A percentile compares a stretch with the other conserved stretches of the same genome.
These are phyloP conservation scores for Colletotrichum siamense DNA, from an alignment of 2,329 filamentous ascomycete species.

Conservation along the genomic window DNA sequence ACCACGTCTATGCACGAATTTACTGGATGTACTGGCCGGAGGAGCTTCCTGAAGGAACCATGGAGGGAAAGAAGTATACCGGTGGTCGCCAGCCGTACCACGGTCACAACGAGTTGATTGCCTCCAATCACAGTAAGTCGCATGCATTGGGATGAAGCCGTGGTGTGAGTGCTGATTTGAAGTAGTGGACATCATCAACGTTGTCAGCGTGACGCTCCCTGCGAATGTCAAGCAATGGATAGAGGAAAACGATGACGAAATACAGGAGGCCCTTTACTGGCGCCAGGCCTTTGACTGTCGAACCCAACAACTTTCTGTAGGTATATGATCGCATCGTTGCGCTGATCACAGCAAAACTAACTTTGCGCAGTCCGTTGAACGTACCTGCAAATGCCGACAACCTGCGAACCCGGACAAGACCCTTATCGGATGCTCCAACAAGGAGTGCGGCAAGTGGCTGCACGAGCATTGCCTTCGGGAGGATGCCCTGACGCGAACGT, in stretches of 20 bases:
- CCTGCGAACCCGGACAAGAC: conserved; percentile 68
- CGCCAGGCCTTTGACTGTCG: conserved; percentile 66
- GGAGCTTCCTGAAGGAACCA: conserved; percentile 64
- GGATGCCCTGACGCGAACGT: conserved; percentile 56
- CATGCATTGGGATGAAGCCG: not conserved
- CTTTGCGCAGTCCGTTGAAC: conserved; percentile 52
- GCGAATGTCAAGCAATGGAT: conserved; percentile 72
- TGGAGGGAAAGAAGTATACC: conserved; percentile 54
- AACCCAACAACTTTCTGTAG: conserved; percentile 63
- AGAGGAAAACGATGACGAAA: conserved; percentile 70
- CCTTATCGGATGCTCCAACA: conserved; percentile 62
- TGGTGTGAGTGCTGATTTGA: conserved; percentile 26
- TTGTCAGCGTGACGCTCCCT: conserved; percentile 68
- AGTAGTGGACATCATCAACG: conserved; percentile 76
- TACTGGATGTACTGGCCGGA: conserved; percentile 82
- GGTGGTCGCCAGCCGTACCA: conserved; percentile 70
- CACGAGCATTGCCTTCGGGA: conserved; percentile 68
- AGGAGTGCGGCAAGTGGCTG: conserved; percentile 64
- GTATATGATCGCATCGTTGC: conserved; percentile 25
- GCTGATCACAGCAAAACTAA: not conserved
- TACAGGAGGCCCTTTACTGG: conserved; percentile 66
- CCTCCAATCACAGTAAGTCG: conserved; percentile 72
- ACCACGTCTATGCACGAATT: conserved; percentile 78
- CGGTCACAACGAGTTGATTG: conserved; percentile 70
- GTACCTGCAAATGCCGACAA: conserved; percentile 62